Evolutionary conservation across 441 rosid species (phyloP), one percentile per base, ranked within the genome.

Genomic region (Biscutella auriculata): DNA sequence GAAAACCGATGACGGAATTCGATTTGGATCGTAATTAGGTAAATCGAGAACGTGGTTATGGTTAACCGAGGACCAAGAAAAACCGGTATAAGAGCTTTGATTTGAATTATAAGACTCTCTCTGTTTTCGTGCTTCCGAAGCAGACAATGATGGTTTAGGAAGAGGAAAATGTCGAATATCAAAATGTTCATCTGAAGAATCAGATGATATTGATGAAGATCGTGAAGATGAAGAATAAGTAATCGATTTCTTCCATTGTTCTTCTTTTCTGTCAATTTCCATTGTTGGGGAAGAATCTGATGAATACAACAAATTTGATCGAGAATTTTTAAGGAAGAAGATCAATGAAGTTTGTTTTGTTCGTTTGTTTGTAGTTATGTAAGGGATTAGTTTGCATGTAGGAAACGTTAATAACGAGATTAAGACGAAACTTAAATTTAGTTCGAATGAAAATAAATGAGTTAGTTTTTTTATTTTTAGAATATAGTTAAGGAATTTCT

Each of bases 1-100:
- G 42, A 93, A 93, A 55, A 87, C 33, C 6, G 86, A 55, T 3
- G 84, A 59, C 2, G 99, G 95, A 41, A 93, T 83, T 36, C 99
- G 73, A 36, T 66, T 77, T 1, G 85, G 83, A 51, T 81, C 82
- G 11, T 79, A 83, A 12, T 76, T 82, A 0, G 61, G 69, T 4
- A 46, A 47, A 34, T 48, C 73, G 10, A 37, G 26, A 19, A 42
- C 42, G 5, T 57, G 10, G 29, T 33, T 6, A 10, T 28, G 33
- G 14, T 60, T 63, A 15, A 12, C 6, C 6, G 41, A 49, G 32
- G 56, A 29, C 37, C 60, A 14, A 46, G 73, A 15, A 3, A 73
- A 40, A 9, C 48, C 51, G 30, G 49, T 49, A 7, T 33, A 59
- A 2, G 63, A 43, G 56, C 57, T 63, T n/a, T 12, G 4, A 0